These are phyloP conservation scores for Emericellopsis cladophorae DNA, from an alignment of 2,329 filamentous ascomycete species.

Conservation along the genomic window DNA sequence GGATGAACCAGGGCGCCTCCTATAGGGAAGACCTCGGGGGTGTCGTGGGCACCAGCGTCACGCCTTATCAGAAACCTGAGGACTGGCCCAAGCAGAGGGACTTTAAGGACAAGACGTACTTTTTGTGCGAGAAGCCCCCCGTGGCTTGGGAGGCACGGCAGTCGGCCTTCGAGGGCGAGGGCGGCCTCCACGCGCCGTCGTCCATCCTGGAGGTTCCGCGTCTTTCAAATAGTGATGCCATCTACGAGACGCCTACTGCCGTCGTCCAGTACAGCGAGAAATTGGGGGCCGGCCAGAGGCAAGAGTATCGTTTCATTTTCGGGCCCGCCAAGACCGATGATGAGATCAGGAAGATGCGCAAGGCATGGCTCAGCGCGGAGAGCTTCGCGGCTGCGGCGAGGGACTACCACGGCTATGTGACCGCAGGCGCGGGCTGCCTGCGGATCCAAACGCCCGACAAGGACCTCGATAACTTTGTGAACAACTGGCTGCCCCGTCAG, in stretches of 20 bases:
- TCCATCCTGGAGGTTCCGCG: constrained; percentile 20
- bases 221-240: constrained; percentile 32
- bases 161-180: constrained; percentile 44
- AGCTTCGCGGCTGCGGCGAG: constrained; percentile 30
- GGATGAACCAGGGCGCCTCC: constrained; percentile 47
- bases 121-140: constrained; percentile 38
- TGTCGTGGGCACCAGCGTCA: constrained; percentile 37
- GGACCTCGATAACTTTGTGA: constrained; percentile 43
- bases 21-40: constrained; percentile 34
- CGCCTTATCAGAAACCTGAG: constrained; percentile 42
- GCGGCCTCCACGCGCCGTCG: constrained; percentile 37
- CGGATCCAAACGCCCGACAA: constrained; percentile 40
- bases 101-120: constrained; percentile 44
- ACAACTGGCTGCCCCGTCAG: constrained; percentile 45
- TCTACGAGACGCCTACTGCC: constrained; percentile 41
- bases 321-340: constrained; percentile 39
- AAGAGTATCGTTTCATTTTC: constrained; percentile 40
- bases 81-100: constrained; percentile 45
- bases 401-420: constrained; percentile 38
- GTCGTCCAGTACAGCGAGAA: constrained; percentile 36
- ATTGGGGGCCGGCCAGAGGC: constrained; percentile 23
- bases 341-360: constrained; percentile 31
- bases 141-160: constrained; percentile 39
- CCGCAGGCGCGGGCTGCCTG: constrained; percentile 34
- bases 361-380: constrained; percentile 33